Conservation (phyloP, 2,329 filamentous ascomycete genomes). For the Coniella lustricola region DNA sequence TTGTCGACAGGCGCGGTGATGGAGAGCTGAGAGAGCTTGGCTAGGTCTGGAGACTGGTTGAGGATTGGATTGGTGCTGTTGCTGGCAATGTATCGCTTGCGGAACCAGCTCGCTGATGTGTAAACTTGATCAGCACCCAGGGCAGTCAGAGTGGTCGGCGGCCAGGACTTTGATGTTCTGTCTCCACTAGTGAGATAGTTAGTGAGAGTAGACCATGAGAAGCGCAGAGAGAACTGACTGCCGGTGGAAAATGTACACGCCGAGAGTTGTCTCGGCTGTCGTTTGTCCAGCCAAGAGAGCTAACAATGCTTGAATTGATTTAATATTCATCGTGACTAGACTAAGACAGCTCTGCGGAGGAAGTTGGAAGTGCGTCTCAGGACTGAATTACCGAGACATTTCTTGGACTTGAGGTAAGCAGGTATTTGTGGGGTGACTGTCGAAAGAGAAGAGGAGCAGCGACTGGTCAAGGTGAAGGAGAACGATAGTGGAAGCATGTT, state of each 20-base stretch:
- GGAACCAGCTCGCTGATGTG: constrained; percentile 67
- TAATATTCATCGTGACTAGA: constrained; percentile 25
- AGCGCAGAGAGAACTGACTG: constrained; percentile 37
- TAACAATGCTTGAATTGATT: constrained; percentile 30
- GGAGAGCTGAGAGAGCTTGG: constrained; percentile 62
- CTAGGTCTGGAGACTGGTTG: constrained; percentile 58
- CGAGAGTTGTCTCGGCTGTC: constrained; percentile 62
- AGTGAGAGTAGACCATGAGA: background rate
- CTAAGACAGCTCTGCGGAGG: too few species aligned
- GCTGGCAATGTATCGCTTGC: constrained; percentile 63
- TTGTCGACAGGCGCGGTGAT: constrained; percentile 66
- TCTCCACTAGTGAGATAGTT: constrained; percentile 51
- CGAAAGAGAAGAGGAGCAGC: too few species aligned
- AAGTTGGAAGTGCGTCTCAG: too few species aligned
- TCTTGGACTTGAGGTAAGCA: too few species aligned
- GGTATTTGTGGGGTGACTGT: background rate
- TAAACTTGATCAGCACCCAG: constrained; percentile 73
- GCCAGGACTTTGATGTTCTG: constrained; percentile 68
- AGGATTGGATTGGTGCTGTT: constrained; percentile 54
- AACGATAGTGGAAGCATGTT: too few species aligned
- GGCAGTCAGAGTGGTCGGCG: constrained; percentile 66
- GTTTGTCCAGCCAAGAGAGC: constrained; percentile 27
- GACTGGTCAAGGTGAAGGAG: too few species aligned
- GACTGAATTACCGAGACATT: too few species aligned
- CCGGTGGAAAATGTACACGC: constrained; percentile 80